phyloP scores from a whole-genome alignment of 352 stramenopile species.

The Pythium monospermum region DNA sequence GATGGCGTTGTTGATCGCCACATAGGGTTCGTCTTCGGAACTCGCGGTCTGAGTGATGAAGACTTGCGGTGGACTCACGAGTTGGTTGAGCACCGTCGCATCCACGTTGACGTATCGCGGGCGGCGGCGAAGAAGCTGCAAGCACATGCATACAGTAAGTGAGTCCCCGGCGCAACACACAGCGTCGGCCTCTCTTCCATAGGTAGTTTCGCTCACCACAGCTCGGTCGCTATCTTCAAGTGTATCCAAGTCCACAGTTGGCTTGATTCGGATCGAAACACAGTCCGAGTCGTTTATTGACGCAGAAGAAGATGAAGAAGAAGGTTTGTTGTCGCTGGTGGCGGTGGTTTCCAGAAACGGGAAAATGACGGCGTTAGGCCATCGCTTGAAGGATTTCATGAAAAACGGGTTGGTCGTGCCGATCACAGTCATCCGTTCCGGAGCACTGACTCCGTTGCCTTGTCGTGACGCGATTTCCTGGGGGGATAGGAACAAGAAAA shows the following conservation, averaged over 20 bases:
- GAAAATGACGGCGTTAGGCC: slow-evolving; percentile 79
- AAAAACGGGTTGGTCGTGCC: slow-evolving; percentile 88
- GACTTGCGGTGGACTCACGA: slow-evolving; percentile 49
- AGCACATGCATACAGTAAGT: too few relatives aligned
- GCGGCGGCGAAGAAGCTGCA: slow-evolving; percentile 55
- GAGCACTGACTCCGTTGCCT: slow-evolving; percentile 40
- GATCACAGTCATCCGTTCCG: slow-evolving; percentile 53
- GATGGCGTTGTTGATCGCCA: slow-evolving; percentile 84
- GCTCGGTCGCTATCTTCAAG: slow-evolving; percentile 33
- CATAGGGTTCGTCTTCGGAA: slow-evolving; percentile 55
- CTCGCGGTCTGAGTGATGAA: slow-evolving; percentile 42
- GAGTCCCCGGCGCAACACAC: too few relatives aligned
- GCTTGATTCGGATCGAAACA: slow-evolving; percentile 45
- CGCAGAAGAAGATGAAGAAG: not conserved
- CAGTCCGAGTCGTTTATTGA: slow-evolving; percentile 25
- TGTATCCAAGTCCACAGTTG: slow-evolving; percentile 36
- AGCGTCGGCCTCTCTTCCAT: too few relatives aligned
- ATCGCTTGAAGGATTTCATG: slow-evolving; percentile 76
- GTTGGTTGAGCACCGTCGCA: slow-evolving; percentile 49
- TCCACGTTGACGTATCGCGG: slow-evolving; percentile 55
- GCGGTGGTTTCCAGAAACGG: slow-evolving; percentile 39
- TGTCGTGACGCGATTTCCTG: slow-evolving; percentile 53
- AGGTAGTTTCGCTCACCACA: slow-evolving; percentile 22
- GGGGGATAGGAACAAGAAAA: not conserved
- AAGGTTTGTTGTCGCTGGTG: slow-evolving; percentile 21